Evolutionary conservation across 331 rosid genomes (phyloP), one percentile per base, ranked within the genome.

Genomic region (Rhamnella rubrinervis): DNA sequence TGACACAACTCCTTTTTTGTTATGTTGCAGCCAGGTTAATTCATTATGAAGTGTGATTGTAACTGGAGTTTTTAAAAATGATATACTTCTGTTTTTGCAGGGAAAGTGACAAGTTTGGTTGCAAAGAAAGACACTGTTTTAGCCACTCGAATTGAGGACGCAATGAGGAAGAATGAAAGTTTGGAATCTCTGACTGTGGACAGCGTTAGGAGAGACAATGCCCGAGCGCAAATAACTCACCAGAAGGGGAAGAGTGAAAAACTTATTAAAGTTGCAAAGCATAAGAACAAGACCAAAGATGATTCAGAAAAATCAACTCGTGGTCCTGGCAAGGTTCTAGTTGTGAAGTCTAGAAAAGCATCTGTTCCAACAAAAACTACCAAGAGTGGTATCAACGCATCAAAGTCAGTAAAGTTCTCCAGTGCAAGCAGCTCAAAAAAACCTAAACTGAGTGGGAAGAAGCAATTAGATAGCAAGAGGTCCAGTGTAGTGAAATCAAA

Each of bases 41-140:
- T 37, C 35, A 6, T 21, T 13, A 1, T 4, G 21, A 9, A 18
- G 47, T 25, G 18, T 41, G 18, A 41, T 25, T 41, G 25, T 37
- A 62, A 25, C 50, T 1, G 18, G 23, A 19, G 53, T 46, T 26
- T 2, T 4, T 31, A 31, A 47, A 28, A 57, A 41, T 66, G 55
- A 52, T 70, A 11, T 23, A 40, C 23, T 28, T 31, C 25, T 80
- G 35, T 38, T 8, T 60, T 50, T 79, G 65, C 85, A 93, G 98
- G 98, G 83, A 93, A 91, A 76, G 96, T 93, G 73, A 93, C 98
- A 10, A 91, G 98, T 80, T 85, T 93, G 87, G 87, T 91, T 61
- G 80, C 93, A 11, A 91, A 74, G 80, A 93, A 65, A 85, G 90
- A 93, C 63, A 31, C 37, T 39, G 31, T 68, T 47, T 73, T 93